Evolutionary conservation across 805 yeast genomes (phyloP).

Genomic region (Wickerhamomyces hampshirensis): DNA sequence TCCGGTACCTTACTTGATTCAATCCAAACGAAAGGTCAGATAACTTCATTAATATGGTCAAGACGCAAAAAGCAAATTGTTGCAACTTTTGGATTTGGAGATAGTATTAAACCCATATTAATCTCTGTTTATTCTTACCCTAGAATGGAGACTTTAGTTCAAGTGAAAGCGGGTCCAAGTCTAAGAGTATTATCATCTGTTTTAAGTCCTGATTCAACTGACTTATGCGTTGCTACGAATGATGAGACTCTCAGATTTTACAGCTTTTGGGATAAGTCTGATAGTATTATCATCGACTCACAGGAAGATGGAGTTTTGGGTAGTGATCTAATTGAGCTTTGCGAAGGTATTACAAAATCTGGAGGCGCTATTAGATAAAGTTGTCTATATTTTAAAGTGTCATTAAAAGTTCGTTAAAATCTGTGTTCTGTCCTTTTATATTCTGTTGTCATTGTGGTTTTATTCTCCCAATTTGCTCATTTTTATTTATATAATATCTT

Average conservation of each 20-base stretch:
- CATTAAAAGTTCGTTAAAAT: neutral
- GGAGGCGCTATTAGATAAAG: constrained; percentile 25
- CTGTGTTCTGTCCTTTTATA: too few species aligned
- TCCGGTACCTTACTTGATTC: constrained; percentile 68
- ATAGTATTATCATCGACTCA: constrained; percentile 31
- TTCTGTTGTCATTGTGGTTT: too few species aligned
- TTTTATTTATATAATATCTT: too few species aligned
- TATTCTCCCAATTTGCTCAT: too few species aligned
- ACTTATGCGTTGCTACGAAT: constrained; percentile 69
- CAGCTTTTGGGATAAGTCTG: constrained; percentile 55
- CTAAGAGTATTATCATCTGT: constrained; percentile 64
- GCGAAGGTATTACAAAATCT: constrained; percentile 44
- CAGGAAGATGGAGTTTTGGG: constrained; percentile 46
- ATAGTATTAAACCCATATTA: constrained; percentile 43
- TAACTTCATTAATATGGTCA: constrained; percentile 81
- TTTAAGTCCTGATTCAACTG: constrained; percentile 55
- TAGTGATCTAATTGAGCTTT: constrained; percentile 51
- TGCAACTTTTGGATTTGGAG: constrained; percentile 81
- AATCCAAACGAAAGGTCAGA: constrained; percentile 60
- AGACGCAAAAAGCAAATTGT: constrained; percentile 54
- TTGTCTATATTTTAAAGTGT: neutral
- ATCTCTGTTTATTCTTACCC: constrained; percentile 68
- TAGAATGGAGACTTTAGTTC: constrained; percentile 40
- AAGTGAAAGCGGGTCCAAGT: constrained; percentile 46
- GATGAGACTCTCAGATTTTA: constrained; percentile 77